Base-by-base conservation (phyloP, 306 rosid species). In the Begonia loranthoides region DNA sequence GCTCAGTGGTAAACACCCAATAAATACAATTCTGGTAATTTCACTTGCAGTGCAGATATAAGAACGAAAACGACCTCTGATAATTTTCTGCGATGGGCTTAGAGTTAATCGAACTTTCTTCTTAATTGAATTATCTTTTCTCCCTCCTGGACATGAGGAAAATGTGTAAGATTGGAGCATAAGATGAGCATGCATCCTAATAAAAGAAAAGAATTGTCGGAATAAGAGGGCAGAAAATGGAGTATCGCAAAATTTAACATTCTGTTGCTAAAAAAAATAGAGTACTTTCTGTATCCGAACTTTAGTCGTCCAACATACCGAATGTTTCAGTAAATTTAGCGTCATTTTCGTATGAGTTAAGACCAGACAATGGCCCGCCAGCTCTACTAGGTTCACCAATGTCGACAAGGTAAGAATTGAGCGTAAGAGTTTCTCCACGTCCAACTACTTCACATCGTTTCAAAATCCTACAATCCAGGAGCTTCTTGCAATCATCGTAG, bases 71-170 rank as follows among this genome's bases (percentile, higher is more conserved):
- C 39, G 54, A 82, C 94, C 97, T 78, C 58, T 76, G 54, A 90
- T 90, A 33, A 90, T 65, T 65, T 68, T 76, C n/a, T 68, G 90
- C 5, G 95, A 84, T 1, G 95, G 92, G 69, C 94, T 90, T 65
- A 80, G 67, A 72, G 71, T 69, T 15, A 28, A 52, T 34, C 8
- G 63, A 14, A 44, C 36, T 50, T 50, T 66, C 17, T 50, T 73
- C 70, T 65, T 71, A 61, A 57, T 75, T 12, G 36, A 63, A 46
- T 56, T 67, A 9, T 12, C 63, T 60, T 17, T 15, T 33, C 59
- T 34, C 33, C 62, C 47, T 15, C 36, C 19, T 50, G 56, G 47
- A 14, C 10, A 49, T 46, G 52, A 22, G 43, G 63, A 21, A 47
- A 55, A 52, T 12, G 5, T 12, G 17, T 54, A 49, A 49, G 50